phyloP scores from a whole-genome alignment of 495 filamentous ascomycete species.

The Penicillium lividum region DNA sequence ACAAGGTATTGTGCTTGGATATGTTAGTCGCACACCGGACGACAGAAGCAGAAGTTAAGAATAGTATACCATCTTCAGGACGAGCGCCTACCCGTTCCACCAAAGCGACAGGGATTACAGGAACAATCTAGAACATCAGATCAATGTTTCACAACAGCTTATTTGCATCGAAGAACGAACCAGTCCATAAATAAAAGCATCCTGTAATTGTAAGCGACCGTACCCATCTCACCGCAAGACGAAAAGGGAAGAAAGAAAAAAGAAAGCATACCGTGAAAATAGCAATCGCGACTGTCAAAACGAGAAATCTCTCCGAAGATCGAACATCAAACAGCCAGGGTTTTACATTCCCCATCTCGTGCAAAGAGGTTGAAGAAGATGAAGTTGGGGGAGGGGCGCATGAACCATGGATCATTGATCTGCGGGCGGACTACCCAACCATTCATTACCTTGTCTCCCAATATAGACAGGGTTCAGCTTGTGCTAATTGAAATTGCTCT shows the following conservation, averaged over 20 bases:
- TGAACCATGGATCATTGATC: slow-evolving; percentile 8
- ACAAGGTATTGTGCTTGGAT: slow-evolving; percentile 68
- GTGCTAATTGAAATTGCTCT: no score
- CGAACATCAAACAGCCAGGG: slow-evolving; percentile 31
- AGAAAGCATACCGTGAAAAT: slow-evolving; percentile 46
- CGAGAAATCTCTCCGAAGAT: slow-evolving; percentile 45
- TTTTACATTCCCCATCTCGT: slow-evolving; percentile 4
- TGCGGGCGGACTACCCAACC: not conserved
- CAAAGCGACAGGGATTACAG: slow-evolving; percentile 75
- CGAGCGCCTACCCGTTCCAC: slow-evolving; percentile 56
- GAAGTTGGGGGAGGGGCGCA: slow-evolving; percentile 1
- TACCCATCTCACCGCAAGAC: not conserved
- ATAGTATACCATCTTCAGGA: slow-evolving; percentile 48
- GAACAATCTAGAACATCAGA: slow-evolving; percentile 55
- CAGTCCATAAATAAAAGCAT: slow-evolving; percentile 75
- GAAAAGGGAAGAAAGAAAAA: not conserved
- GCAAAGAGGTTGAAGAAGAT: not conserved
- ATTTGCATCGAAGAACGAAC: slow-evolving; percentile 31
- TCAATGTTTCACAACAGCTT: no score
- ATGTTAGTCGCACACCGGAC: not conserved
- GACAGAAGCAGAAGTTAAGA: no score
- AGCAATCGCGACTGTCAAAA: slow-evolving; percentile 53
- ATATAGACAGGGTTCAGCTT: not conserved
- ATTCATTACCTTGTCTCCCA: not conserved
- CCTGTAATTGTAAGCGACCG: slow-evolving; percentile 32